Evolutionary conservation across 495 filamentous ascomycete species (phyloP).

Genomic region (Astrothelium macrocarpum): DNA sequence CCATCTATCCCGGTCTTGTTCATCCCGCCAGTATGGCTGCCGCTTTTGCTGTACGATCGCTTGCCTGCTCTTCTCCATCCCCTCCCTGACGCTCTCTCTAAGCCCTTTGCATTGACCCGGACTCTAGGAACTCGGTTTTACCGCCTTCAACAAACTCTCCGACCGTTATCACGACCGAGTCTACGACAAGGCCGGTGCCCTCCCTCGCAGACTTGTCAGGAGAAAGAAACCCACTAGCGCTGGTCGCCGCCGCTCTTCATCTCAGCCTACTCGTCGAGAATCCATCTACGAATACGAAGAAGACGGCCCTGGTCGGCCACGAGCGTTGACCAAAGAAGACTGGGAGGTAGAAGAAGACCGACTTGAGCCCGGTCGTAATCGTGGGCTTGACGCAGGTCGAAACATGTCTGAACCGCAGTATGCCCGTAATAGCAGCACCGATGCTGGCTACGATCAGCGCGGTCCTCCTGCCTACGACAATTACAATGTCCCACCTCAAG

Average conservation of each 20-base stretch:
- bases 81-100: not conserved
- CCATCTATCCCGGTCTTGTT: not conserved
- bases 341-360: not conserved
- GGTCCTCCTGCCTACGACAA: not conserved
- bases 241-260: not conserved
- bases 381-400: not conserved
- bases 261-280: not conserved
- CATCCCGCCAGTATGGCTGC: constrained; percentile 2
- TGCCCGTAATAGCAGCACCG: not conserved
- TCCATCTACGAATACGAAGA: not conserved
- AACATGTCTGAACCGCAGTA: not conserved
- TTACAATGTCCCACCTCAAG: not conserved
- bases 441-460: not conserved
- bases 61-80: not conserved
- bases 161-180: not conserved
- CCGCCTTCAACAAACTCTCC: constrained; percentile 1
- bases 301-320: not conserved
- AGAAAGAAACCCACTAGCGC: not conserved
- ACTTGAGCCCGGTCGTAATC: not conserved
- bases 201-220: not conserved
- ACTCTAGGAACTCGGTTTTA: not conserved
- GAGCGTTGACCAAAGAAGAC: not conserved
- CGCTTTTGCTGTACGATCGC: constrained; percentile 1
- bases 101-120: not conserved
- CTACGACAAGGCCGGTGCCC: not conserved